phyloP scores from a whole-genome alignment of 2,329 filamentous ascomycete genomes.

The Pseudogymnoascus sp. region DNA sequence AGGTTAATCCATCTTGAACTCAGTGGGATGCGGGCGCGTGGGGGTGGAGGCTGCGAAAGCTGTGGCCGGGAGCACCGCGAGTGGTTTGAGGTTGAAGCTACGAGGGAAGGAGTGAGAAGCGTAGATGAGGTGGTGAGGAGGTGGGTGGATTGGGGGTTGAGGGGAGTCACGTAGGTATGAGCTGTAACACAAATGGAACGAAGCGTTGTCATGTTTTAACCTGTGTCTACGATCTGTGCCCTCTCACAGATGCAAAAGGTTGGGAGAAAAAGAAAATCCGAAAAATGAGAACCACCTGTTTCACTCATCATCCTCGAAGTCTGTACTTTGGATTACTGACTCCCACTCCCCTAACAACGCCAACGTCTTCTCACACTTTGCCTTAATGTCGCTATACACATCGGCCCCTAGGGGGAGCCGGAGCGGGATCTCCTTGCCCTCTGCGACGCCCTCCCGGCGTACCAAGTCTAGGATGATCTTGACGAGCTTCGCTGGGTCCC shows the following conservation, averaged over 20 bases:
- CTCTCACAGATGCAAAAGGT: no score
- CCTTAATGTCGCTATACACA: constrained; percentile 24
- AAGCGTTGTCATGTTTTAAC: no score
- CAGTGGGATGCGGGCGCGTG: constrained; percentile 48
- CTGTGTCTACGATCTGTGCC: no score
- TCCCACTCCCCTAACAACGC: no score
- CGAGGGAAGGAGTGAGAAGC: constrained; percentile 56
- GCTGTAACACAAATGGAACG: no score
- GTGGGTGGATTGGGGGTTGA: constrained; percentile 67
- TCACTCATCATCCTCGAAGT: no score
- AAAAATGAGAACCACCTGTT: no score
- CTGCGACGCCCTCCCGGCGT: constrained; percentile 25
- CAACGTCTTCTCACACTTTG: constrained; percentile 19
- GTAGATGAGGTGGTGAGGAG: constrained; percentile 68
- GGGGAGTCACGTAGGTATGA: neutral
- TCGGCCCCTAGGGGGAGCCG: constrained; percentile 32
- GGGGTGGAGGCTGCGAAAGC: constrained; percentile 55
- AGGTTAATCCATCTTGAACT: constrained; percentile 85
- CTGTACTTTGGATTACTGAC: no score
- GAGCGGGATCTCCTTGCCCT: constrained; percentile 26
- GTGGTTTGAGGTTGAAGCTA: constrained; percentile 88
- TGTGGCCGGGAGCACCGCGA: constrained; percentile 85
- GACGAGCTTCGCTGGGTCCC: constrained; percentile 34
- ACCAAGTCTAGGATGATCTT: constrained; percentile 33
- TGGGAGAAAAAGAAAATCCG: no score